Conservation (phyloP, 2,329 filamentous ascomycete species). For the Penicillium sp. region DNA sequence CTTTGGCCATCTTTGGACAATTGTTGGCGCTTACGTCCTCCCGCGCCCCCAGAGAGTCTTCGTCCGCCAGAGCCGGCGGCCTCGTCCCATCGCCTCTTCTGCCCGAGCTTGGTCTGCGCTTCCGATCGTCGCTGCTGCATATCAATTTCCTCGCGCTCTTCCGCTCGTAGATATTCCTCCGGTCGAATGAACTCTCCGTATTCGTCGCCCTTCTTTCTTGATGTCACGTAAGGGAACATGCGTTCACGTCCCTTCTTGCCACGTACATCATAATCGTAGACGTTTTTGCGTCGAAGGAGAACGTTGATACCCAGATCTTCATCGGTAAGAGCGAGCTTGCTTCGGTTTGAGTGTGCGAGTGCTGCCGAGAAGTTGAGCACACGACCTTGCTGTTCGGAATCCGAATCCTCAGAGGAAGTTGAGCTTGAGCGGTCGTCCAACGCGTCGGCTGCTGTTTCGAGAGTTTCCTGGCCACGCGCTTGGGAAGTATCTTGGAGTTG, state of each 20-base stretch:
- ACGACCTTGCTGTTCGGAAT: conserved; percentile 86
- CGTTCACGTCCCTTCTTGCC: conserved; percentile 89
- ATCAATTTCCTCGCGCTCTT: conserved; percentile 79
- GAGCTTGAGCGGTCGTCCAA: conserved; percentile 78
- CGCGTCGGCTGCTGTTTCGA: conserved; percentile 72
- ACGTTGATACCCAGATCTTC: conserved; percentile 91
- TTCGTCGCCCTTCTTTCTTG: conserved; percentile 77
- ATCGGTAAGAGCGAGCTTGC: conserved; percentile 81
- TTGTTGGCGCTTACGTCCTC: conserved; percentile 60
- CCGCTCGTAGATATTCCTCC: conserved; percentile 88
- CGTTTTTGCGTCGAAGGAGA: conserved; percentile 78
- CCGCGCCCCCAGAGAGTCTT: conserved; percentile 40
- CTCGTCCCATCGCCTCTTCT: conserved; percentile 94
- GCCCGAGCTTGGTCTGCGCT: conserved; percentile 68
- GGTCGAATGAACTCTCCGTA: conserved; percentile 92
- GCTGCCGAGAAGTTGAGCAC: conserved; percentile 85
- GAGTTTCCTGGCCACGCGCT: conserved; percentile 62
- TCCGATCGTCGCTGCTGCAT: conserved; percentile 57
- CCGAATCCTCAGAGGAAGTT: conserved; percentile 84
- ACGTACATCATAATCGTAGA: conserved; percentile 91
- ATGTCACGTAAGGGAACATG: conserved; percentile 83
- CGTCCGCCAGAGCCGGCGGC: conserved; percentile 44
- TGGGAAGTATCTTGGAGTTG: conserved; percentile 82
- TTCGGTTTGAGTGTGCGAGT: conserved; percentile 76
- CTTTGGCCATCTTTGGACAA: conserved; percentile 33